phyloP scores from a whole-genome alignment of 805 yeast species.

The Sugiyamaella chiloensis region DNA sequence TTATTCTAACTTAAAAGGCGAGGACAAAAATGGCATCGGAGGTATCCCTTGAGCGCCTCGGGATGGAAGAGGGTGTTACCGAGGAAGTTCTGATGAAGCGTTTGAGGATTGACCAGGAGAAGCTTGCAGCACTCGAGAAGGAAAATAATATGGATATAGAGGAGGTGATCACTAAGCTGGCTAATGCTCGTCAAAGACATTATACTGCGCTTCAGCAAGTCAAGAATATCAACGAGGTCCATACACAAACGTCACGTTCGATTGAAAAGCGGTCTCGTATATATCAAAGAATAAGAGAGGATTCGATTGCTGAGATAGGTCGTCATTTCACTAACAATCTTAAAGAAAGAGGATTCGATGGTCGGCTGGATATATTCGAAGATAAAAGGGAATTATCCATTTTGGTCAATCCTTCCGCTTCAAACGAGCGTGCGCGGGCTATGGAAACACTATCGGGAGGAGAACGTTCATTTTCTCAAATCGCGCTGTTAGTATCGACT shows the following conservation, averaged over 20 bases:
- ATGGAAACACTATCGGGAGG: conserved; percentile 93
- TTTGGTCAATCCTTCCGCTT: conserved; percentile 24
- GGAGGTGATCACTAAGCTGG: not conserved
- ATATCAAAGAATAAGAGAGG: conserved; percentile 3
- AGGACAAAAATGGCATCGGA: not conserved
- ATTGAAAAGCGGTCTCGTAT: not conserved
- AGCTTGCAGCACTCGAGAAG: not conserved
- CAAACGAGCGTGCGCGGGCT: conserved; percentile 50
- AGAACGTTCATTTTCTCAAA: conserved; percentile 90
- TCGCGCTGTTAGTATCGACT: conserved; percentile 79
- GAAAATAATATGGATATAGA: not conserved
- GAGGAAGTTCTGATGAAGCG: not conserved
- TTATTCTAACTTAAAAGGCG: not conserved
- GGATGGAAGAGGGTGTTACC: conserved; percentile 4
- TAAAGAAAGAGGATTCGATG: conserved; percentile 64
- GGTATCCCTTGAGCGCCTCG: not conserved
- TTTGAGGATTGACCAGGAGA: not conserved
- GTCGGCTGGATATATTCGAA: conserved; percentile 64
- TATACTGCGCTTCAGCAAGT: not conserved
- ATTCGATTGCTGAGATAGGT: conserved; percentile 10
- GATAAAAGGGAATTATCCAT: conserved; percentile 28
- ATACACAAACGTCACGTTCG: not conserved
- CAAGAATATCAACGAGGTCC: conserved; percentile 1
- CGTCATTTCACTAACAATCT: conserved; percentile 35
- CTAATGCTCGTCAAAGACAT: conserved; percentile 2